phyloP scores from a whole-genome alignment of 257 asterid species.

The Ilex asprella region DNA sequence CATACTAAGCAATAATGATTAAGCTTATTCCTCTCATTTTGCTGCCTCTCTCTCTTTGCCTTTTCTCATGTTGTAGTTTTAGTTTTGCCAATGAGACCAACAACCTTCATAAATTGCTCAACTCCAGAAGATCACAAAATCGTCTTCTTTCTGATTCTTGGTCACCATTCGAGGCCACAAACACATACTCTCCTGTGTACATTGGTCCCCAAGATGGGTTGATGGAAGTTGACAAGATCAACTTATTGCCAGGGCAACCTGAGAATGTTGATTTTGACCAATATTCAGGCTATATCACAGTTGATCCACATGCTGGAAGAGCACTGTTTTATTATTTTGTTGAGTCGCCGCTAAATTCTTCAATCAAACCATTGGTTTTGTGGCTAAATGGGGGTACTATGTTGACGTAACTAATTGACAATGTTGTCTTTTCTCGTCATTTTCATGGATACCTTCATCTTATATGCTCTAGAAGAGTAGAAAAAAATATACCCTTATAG shows the following conservation, averaged over 20 bases:
- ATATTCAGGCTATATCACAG: conserved; percentile 46
- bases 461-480: too few relatives aligned
- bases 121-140: not conserved
- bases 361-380: conserved; percentile 31
- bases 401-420: too few relatives aligned
- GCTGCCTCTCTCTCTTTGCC: too few relatives aligned
- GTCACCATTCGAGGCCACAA: not conserved
- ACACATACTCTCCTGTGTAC: not conserved
- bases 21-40: too few relatives aligned
- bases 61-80: too few relatives aligned
- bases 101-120: not conserved
- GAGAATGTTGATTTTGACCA: conserved; percentile 31
- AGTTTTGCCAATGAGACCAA: not conserved
- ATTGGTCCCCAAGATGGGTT: conserved; percentile 29
- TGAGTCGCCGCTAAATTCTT: conserved; percentile 34
- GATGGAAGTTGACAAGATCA: conserved; percentile 31
- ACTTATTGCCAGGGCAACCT: conserved; percentile 48
- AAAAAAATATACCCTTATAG: too few relatives aligned
- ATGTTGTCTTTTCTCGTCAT: too few relatives aligned
- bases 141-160: not conserved
- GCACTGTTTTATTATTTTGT: conserved; percentile 45
- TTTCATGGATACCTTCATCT: too few relatives aligned
- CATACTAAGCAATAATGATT: too few relatives aligned
- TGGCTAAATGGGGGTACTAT: conserved; percentile 55
- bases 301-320: conserved; percentile 31